phyloP scores from a whole-genome alignment of 2,329 filamentous ascomycete species.

The Aspergillus sp. region DNA sequence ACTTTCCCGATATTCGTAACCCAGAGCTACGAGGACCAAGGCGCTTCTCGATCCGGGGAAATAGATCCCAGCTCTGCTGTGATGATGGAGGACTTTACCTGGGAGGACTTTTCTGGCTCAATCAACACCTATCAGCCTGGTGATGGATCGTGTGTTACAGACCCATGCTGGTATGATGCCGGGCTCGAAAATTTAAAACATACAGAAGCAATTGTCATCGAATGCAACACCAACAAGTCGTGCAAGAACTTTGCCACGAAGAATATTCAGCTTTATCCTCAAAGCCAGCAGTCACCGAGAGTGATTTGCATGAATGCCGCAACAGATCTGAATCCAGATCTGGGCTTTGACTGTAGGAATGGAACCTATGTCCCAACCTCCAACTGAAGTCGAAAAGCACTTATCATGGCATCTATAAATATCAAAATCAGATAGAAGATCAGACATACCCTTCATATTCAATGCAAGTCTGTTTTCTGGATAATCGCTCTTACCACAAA shows the following conservation, averaged over 20 bases:
- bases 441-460: no score
- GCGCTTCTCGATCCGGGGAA: conserved; percentile 20
- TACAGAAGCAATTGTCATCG: conserved; percentile 39
- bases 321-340: conserved; percentile 25
- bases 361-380: conserved; percentile 22
- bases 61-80: conserved; percentile 31
- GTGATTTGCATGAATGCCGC: conserved; percentile 34
- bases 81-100: conserved; percentile 40
- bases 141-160: conserved; percentile 38
- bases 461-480: no score
- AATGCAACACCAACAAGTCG: conserved; percentile 37
- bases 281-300: conserved; percentile 20
- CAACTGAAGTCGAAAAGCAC: background rate
- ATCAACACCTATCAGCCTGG: conserved; percentile 40
- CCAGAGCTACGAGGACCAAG: conserved; percentile 42
- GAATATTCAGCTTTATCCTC: conserved; percentile 30
- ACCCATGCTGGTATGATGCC: conserved; percentile 43
- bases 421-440: background rate
- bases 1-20: conserved; percentile 46
- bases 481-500: no score
- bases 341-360: conserved; percentile 33
- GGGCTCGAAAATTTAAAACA: conserved; percentile 35
- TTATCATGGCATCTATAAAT: background rate
- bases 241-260: conserved; percentile 32
- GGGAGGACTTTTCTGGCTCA: conserved; percentile 37